Conservation (phyloP, 306 rosid genomes). For the Castanospermum australe region DNA sequence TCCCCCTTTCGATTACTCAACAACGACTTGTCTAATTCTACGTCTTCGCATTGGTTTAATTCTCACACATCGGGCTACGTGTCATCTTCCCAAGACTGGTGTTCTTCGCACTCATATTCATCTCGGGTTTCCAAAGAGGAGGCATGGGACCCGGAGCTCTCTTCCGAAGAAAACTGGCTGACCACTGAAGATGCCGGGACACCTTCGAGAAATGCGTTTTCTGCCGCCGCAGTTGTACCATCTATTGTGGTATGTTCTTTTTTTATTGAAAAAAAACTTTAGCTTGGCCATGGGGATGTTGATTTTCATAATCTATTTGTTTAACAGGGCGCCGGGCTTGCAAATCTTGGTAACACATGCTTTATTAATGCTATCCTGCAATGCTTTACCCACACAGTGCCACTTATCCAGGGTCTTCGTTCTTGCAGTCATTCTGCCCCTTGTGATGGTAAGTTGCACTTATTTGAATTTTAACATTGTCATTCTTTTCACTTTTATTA, state of each 20-base stretch:
- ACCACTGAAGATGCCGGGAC: background rate
- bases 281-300: background rate
- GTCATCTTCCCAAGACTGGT: constrained; percentile 20
- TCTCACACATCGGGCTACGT: constrained; percentile 15
- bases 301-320: background rate
- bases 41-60: background rate
- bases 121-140: constrained; percentile 13
- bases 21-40: background rate
- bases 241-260: constrained; percentile 43
- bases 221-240: constrained; percentile 20
- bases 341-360: constrained; percentile 84
- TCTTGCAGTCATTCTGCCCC: constrained; percentile 40
- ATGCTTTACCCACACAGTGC: constrained; percentile 90
- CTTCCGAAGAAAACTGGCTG: background rate
- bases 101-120: background rate
- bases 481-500: background rate
- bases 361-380: constrained; percentile 80
- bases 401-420: constrained; percentile 62
- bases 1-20: background rate
- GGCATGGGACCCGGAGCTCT: background rate
- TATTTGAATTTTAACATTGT: background rate
- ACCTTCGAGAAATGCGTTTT: background rate
- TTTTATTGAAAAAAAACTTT: background rate
- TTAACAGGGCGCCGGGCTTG: constrained; percentile 82
- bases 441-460: constrained; percentile 45